phyloP scores from a whole-genome alignment of 306 rosid species.

The Vigna reflexopilosa region DNA sequence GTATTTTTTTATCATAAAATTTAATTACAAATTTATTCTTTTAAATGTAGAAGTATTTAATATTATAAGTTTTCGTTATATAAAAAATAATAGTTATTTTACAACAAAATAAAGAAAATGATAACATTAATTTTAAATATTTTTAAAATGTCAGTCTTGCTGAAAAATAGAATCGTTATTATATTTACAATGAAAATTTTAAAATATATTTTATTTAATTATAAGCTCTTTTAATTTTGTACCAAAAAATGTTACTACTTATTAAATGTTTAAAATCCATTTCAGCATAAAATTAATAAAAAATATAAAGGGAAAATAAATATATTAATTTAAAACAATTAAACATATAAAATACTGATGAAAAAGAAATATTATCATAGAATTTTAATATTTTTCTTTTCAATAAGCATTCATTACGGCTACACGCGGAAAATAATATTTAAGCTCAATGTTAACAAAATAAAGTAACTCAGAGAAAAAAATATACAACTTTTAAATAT shows the following conservation, averaged over 20 bases:
- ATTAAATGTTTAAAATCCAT: not conserved
- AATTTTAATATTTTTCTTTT: not conserved
- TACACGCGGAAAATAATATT: not conserved
- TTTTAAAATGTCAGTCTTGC: too few species aligned
- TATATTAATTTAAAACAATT: not conserved
- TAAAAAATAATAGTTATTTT: too few species aligned
- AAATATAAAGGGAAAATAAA: not conserved
- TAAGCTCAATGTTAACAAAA: not conserved
- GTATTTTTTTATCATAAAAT: too few species aligned
- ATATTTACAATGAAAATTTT: not conserved
- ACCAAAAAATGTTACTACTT: too few species aligned
- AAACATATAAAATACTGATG: not conserved
- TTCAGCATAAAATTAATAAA: not conserved
- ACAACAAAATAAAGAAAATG: not conserved
- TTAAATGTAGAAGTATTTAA: too few species aligned
- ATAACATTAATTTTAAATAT: too few species aligned
- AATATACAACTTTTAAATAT: not conserved
- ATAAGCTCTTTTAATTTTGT: not conserved
- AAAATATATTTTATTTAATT: not conserved
- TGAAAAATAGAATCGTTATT: not conserved
- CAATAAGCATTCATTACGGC: not conserved
- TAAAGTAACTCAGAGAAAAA: not conserved
- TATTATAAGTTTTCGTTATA: not conserved
- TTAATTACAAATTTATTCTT: too few species aligned
- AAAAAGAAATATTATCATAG: not conserved